Conservation (phyloP, 192 early-diverging fungal genomes). For the Cetraspora pellucida region DNA sequence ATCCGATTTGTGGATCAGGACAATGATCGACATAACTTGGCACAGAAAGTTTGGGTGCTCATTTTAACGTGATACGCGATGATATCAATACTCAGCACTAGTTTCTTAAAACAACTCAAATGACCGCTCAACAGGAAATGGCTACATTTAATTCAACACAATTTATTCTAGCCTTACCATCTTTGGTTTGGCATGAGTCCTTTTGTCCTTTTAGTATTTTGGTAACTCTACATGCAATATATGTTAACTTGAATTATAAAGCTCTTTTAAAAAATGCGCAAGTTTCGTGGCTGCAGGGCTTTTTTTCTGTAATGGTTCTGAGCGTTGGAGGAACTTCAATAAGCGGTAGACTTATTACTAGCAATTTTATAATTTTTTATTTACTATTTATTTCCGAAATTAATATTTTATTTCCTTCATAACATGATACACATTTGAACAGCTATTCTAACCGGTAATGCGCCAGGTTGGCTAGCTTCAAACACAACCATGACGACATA, state of each 20-base stretch:
- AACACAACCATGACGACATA: conserved; percentile 15
- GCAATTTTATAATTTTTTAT: background rate
- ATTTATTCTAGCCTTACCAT: conserved; percentile 2
- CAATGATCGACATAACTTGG: too few species aligned
- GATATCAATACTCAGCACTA: too few species aligned
- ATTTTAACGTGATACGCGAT: too few species aligned
- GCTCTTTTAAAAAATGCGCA: conserved; percentile 1
- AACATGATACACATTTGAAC: background rate
- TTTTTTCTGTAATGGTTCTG: conserved; percentile 17
- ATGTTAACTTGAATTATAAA: conserved; percentile 4
- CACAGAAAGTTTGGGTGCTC: too few species aligned
- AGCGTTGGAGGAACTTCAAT: conserved; percentile 16
- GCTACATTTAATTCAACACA: background rate
- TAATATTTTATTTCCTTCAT: too few species aligned
- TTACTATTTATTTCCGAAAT: too few species aligned
- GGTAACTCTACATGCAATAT: conserved; percentile 5
- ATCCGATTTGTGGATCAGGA: too few species aligned
- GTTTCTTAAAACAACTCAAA: too few species aligned
- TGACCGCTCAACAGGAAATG: background rate
- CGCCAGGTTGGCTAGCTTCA: conserved; percentile 22
- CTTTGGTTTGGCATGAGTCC: conserved; percentile 6
- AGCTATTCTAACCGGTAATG: conserved; percentile 7
- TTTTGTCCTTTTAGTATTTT: conserved; percentile 11
- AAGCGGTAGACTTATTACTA: background rate
- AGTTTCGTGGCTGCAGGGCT: conserved; percentile 22